Evolutionary conservation across 73 alveolate genomes (phyloP).

Genomic region (Paramecium octaurelia): DNA sequence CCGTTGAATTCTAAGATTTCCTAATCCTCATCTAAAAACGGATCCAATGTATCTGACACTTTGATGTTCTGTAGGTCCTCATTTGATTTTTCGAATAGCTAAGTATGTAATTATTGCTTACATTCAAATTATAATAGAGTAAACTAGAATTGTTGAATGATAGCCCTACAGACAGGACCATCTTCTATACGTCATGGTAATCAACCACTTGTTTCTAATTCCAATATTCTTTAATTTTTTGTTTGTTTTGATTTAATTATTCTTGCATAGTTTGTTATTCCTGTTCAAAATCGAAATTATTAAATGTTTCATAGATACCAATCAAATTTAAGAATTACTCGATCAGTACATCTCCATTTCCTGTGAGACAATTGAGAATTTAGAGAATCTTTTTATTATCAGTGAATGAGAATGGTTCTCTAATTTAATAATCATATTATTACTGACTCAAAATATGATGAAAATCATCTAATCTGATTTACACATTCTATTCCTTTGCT

Average conservation of each 20-base stretch:
- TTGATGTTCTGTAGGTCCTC: not conserved
- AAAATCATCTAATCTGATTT: not conserved
- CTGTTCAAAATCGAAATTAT: not conserved
- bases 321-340: not conserved
- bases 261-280: not conserved
- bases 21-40: not conserved
- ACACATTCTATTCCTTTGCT: not conserved
- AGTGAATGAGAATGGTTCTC: not conserved
- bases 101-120: not conserved
- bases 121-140: not conserved
- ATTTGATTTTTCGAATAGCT: not conserved
- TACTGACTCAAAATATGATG: not conserved
- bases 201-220: not conserved
- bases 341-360: not conserved
- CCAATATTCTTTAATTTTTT: not conserved
- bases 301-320: not conserved
- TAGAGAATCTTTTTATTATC: not conserved
- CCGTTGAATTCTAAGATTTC: not conserved
- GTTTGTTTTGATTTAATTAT: not conserved
- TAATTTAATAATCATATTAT: not conserved
- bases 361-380: not conserved
- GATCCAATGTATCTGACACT: not conserved
- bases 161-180: not conserved
- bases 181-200: not conserved
- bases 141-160: not conserved